phyloP scores from a whole-genome alignment of 257 asterid species.

The Cinchona pubescens region DNA sequence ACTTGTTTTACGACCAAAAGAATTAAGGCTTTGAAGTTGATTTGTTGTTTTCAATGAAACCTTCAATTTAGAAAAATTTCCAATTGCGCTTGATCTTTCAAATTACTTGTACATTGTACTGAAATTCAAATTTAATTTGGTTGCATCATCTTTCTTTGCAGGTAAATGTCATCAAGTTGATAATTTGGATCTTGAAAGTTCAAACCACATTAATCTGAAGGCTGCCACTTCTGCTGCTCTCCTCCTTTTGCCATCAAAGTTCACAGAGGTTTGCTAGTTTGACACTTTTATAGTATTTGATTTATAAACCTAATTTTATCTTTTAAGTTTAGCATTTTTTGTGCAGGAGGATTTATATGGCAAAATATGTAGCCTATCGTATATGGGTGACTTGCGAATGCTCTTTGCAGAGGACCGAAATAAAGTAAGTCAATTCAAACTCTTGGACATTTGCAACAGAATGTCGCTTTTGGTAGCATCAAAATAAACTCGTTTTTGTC shows the following conservation, averaged over 20 bases:
- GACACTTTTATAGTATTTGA: slow-evolving; percentile 8
- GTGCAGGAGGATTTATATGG: slow-evolving; percentile 85
- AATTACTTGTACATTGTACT: no score
- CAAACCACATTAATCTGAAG: slow-evolving; percentile 63
- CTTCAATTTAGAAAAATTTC: not conserved
- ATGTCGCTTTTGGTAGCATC: not conserved
- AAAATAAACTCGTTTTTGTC: not conserved
- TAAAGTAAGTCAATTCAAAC: slow-evolving; percentile 52
- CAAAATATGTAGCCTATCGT: slow-evolving; percentile 81
- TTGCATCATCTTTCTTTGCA: slow-evolving; percentile 20
- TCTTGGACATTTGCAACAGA: not conserved
- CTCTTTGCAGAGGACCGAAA: slow-evolving; percentile 86
- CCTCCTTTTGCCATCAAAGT: slow-evolving; percentile 78
- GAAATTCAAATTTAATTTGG: not conserved
- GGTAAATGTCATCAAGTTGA: slow-evolving; percentile 77
- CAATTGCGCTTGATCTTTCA: not conserved
- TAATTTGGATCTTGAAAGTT: slow-evolving; percentile 46
- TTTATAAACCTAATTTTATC: not conserved
- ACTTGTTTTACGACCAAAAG: not conserved
- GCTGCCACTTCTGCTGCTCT: slow-evolving; percentile 85
- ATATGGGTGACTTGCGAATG: slow-evolving; percentile 87
- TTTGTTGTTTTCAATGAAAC: not conserved
- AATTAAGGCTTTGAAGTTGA: not conserved
- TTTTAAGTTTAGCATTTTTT: slow-evolving; percentile 19
- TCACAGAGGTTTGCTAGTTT: slow-evolving; percentile 58